These are phyloP conservation scores for Pseudotsuga menziesii DNA, from an alignment of 75 land plant genomes.

Conservation along the genomic window DNA sequence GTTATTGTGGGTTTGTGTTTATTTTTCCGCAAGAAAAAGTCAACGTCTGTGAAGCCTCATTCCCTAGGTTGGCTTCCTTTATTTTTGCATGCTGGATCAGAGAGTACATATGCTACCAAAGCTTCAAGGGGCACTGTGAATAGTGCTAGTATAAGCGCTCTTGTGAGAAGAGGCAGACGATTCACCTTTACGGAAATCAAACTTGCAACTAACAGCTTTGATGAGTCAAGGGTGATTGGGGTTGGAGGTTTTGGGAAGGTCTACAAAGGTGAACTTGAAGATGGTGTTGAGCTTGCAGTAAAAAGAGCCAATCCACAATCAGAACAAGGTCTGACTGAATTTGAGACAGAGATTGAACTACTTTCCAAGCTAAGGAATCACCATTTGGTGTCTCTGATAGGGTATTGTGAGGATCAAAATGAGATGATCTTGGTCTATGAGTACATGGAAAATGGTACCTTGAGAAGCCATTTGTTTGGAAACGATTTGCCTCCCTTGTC, in stretches of 20 bases:
- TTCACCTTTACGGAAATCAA: constrained; percentile 60
- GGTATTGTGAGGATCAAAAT: constrained; percentile 60
- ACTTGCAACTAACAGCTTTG: constrained; percentile 54
- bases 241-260: constrained; percentile 72
- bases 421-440: constrained; percentile 83
- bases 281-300: constrained; percentile 33
- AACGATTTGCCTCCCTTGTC: constrained; percentile 37
- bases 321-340: constrained; percentile 48
- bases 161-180: constrained; percentile 27
- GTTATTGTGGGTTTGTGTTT: constrained; percentile 17
- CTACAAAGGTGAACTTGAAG: constrained; percentile 46
- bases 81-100: constrained; percentile 20
- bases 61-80: constrained; percentile 52
- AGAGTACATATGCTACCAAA: constrained; percentile 8
- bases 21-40: constrained; percentile 11
- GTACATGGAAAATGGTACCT: constrained; percentile 70
- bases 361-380: constrained; percentile 48
- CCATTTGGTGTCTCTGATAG: constrained; percentile 53
- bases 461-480: constrained; percentile 69
- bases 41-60: constrained; percentile 16
- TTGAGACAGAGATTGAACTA: constrained; percentile 50
- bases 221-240: constrained; percentile 40
- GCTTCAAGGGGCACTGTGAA: constrained; percentile 7
- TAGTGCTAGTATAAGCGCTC: neutral
- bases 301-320: constrained; percentile 47